Conservation (phyloP, 108 stramenopile genomes). For the Cylindrotheca closterium region DNA sequence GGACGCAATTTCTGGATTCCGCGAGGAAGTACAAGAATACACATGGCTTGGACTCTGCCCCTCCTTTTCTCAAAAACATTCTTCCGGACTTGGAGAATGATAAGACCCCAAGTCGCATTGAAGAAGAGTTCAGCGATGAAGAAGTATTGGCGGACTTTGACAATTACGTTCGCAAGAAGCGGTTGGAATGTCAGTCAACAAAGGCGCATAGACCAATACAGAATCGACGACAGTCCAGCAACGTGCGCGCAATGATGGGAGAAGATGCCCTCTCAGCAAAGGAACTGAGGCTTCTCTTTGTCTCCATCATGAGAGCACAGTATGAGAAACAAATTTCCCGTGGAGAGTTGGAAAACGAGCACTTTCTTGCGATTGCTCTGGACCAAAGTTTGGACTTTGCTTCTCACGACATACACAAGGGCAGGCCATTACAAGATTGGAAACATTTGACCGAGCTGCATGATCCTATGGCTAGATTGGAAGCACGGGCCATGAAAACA, state of each 20-base stretch:
- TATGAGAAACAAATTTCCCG: constrained; percentile 47
- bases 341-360: constrained; percentile 49
- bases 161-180: constrained; percentile 1
- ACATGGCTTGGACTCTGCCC: constrained; percentile 20
- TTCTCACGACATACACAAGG: constrained; percentile 41
- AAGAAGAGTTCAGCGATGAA: constrained; percentile 18
- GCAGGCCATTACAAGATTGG: constrained; percentile 41
- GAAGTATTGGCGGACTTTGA: constrained; percentile 1
- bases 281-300: constrained; percentile 42
- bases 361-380: constrained; percentile 43
- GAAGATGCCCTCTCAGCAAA: constrained; percentile 28
- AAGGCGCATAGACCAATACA: constrained; percentile 6
- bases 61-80: constrained; percentile 45
- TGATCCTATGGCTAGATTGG: not conserved
- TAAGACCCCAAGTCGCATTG: not conserved
- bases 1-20: constrained; percentile 46
- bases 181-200: constrained; percentile 6
- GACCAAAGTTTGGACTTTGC: constrained; percentile 54
- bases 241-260: constrained; percentile 24
- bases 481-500: not conserved
- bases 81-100: constrained; percentile 40
- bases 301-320: constrained; percentile 44
- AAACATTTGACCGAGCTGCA: constrained; percentile 18
- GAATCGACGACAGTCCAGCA: constrained; percentile 11
- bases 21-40: constrained; percentile 43